Evolutionary conservation across 148 eudicot species (phyloP).

Genomic region (Dysphania ambrosioides): DNA sequence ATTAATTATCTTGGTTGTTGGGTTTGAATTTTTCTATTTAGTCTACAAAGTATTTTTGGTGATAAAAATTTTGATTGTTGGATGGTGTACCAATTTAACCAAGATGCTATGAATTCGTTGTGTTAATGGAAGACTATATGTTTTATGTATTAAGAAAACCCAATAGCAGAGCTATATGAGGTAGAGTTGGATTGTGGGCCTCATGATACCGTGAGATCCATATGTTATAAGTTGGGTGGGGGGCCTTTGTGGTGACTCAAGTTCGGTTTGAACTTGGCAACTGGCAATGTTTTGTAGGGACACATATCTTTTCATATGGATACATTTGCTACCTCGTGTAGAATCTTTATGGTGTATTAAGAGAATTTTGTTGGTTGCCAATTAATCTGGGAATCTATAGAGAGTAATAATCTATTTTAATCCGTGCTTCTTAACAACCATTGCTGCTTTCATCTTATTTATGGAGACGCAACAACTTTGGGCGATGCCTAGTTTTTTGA

Average conservation of each 20-base stretch:
- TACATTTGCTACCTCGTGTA: neutral
- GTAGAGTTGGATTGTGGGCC: too few relatives aligned
- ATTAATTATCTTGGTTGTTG: neutral
- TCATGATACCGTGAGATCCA: too few relatives aligned
- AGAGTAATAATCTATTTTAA: neutral
- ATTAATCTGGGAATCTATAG: neutral
- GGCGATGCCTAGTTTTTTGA: neutral
- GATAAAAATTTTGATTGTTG: neutral
- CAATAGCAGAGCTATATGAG: neutral
- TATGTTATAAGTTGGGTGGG: too few relatives aligned
- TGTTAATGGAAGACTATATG: neutral
- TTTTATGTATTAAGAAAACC: neutral
- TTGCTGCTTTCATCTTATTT: neutral
- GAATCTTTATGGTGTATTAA: neutral
- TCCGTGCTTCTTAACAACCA: neutral
- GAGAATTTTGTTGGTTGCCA: neutral
- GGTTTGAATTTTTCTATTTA: neutral
- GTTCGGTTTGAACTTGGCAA: neutral
- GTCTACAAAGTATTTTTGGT: neutral
- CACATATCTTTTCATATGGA: neutral
- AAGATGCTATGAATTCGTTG: neutral
- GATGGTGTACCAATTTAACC: neutral
- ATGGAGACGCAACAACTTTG: neutral
- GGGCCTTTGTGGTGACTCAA: neutral
- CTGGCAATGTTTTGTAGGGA: neutral